Percentiles rank a stretch among this genome's conserved stretches.
These are phyloP conservation scores for Verbascum thapsus DNA, from an alignment of 257 asterid species.

Conservation along the genomic window DNA sequence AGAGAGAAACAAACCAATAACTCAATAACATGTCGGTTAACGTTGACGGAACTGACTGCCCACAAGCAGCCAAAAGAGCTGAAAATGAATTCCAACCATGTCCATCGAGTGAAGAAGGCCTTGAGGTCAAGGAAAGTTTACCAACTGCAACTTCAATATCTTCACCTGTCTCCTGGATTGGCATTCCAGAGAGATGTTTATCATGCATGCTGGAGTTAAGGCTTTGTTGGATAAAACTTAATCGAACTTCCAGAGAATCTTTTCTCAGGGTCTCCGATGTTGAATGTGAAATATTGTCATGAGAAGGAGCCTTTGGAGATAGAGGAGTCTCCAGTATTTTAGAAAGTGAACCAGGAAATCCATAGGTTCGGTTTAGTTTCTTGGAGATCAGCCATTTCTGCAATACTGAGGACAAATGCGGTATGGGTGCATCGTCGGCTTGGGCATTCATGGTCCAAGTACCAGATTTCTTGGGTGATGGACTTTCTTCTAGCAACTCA, in stretches of 20 bases:
- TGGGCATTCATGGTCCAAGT: constrained; percentile 68
- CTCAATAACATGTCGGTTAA: constrained; percentile 51
- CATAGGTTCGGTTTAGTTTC: constrained; percentile 49
- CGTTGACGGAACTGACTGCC: constrained; percentile 74
- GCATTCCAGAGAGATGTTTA: constrained; percentile 39
- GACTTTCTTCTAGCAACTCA: constrained; percentile 90
- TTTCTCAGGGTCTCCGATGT: constrained; percentile 38
- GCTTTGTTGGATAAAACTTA: constrained; percentile 40
- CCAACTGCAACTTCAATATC: constrained; percentile 63
- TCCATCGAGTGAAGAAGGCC: constrained; percentile 52
- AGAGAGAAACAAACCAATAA: constrained; percentile 65
- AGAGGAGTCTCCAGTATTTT: constrained; percentile 75
- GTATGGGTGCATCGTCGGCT: constrained; percentile 46
- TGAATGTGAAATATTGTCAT: constrained; percentile 35
- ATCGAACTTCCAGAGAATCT: constrained; percentile 34
- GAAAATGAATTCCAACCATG: constrained; percentile 65
- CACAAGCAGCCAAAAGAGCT: constrained; percentile 86
- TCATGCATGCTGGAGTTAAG: constrained; percentile 39
- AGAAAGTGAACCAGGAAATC: constrained; percentile 67
- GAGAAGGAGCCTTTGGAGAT: constrained; percentile 36
- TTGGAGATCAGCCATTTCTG: constrained; percentile 74
- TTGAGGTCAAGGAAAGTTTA: constrained; percentile 71
- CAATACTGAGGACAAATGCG: constrained; percentile 75
- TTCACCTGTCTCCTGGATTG: constrained; percentile 47
- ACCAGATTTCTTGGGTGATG: constrained; percentile 81